These are phyloP conservation scores for Microthlaspi erraticum DNA, from an alignment of 345 rosid species.

Conservation along the genomic window DNA sequence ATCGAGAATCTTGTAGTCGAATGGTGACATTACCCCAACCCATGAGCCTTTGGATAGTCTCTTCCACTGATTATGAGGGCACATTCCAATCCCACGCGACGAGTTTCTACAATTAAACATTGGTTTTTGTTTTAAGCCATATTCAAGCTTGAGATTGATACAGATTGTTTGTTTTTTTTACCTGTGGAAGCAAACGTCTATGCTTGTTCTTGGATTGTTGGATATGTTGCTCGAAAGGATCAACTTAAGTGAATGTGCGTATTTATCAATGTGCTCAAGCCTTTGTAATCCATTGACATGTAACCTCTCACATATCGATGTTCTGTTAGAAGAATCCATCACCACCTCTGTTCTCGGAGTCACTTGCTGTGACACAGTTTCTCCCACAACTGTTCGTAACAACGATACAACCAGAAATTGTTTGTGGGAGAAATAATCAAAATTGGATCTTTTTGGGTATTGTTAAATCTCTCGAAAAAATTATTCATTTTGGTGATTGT, in stretches of 20 bases:
- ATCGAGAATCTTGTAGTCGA: constrained; percentile 76
- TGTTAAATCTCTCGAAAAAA: background rate
- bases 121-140: background rate
- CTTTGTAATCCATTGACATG: constrained; percentile 64
- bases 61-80: constrained; percentile 73
- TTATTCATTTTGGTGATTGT: too few relatives aligned
- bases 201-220: constrained; percentile 43
- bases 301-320: constrained; percentile 65
- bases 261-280: constrained; percentile 55
- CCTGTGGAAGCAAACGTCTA: constrained; percentile 86
- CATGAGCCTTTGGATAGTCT: constrained; percentile 68
- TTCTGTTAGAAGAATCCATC: constrained; percentile 56
- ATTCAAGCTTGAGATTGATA: background rate
- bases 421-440: background rate
- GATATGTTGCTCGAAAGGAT: constrained; percentile 51
- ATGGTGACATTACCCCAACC: constrained; percentile 78
- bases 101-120: constrained; percentile 57
- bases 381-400: constrained; percentile 56
- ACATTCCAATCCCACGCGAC: constrained; percentile 71
- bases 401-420: background rate
- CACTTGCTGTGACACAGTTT: constrained; percentile 48
- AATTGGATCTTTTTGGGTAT: background rate
- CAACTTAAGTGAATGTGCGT: constrained; percentile 66
- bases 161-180: constrained; percentile 16
- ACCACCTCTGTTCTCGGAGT: constrained; percentile 57